These are phyloP conservation scores for Olyra latifolia DNA, from an alignment of 176 grass and related monocot species.

Conservation along the genomic window DNA sequence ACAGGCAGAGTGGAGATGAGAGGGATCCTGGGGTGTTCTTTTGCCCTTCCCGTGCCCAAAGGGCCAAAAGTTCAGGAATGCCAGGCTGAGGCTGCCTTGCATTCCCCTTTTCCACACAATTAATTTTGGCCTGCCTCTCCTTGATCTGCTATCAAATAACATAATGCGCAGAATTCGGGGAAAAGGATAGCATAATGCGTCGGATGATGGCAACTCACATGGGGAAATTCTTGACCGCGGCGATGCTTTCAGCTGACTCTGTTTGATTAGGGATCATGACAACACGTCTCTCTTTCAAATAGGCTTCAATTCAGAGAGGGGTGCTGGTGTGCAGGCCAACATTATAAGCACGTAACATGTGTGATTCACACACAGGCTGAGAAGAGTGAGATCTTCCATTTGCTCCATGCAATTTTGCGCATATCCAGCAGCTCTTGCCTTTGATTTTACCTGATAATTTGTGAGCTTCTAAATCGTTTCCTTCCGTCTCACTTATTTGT, in stretches of 20 bases:
- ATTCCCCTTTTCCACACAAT: background rate
- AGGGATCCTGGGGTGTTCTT: background rate
- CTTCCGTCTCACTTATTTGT: background rate
- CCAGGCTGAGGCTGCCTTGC: background rate
- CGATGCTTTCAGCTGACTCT: background rate
- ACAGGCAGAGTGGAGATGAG: background rate
- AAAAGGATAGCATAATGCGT: too few relatives aligned
- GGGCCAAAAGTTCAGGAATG: background rate
- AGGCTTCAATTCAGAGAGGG: background rate
- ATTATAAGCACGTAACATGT: background rate
- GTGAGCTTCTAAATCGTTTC: background rate
- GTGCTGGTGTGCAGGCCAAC: too few relatives aligned
- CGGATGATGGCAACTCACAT: background rate
- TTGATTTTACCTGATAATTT: constrained; percentile 9
- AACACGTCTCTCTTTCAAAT: background rate
- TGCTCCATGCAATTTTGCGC: too few relatives aligned
- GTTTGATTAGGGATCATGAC: background rate
- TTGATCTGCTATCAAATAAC: background rate
- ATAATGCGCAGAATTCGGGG: too few relatives aligned
- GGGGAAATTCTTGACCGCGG: constrained; percentile 1
- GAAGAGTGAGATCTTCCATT: background rate
- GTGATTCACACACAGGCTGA: background rate
- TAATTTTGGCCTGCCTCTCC: background rate
- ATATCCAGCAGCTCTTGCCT: too few relatives aligned
- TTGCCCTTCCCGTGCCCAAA: constrained; percentile 1